Percentiles rank a stretch among this genome's conserved stretches.
Conservation (phyloP, 225 moss, liverwort and hornwort species). For the Neckera pumila region DNA sequence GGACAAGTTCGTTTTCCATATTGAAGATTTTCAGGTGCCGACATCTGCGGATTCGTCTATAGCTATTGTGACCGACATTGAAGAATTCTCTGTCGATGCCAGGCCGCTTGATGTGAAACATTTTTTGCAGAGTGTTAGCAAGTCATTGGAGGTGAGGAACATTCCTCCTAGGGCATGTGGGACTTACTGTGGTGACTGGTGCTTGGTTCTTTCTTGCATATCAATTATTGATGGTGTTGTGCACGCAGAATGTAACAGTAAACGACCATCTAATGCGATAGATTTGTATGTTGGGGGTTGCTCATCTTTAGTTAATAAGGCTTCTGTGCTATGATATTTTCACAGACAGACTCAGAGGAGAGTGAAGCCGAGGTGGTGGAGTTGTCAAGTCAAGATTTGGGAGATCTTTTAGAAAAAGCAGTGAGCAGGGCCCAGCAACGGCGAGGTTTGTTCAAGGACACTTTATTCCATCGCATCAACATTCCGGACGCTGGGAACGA, state of each 20-base stretch:
- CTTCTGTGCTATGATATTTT: background rate
- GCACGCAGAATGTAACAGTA: background rate
- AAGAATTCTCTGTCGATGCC: constrained; percentile 50
- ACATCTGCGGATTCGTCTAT: constrained; percentile 25
- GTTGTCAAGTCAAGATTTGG: constrained; percentile 58
- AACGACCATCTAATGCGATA: background rate
- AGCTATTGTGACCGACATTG: constrained; percentile 56
- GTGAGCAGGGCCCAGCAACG: constrained; percentile 83
- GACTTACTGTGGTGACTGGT: background rate
- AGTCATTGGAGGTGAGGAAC: constrained; percentile 58
- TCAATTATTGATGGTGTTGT: background rate
- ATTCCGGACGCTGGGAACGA: constrained; percentile 53
- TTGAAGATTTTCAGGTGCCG: constrained; percentile 40
- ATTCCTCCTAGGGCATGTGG: background rate
- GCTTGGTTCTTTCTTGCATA: background rate
- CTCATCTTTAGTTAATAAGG: background rate
- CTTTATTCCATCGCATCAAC: constrained; percentile 72
- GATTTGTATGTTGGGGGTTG: background rate
- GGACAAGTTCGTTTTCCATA: constrained; percentile 76
- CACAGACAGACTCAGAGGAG: constrained; percentile 8
- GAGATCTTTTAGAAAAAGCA: constrained; percentile 77
- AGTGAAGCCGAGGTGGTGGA: constrained; percentile 17
- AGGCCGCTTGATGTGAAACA: constrained; percentile 80
- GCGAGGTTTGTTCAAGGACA: constrained; percentile 70
- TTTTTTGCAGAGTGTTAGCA: constrained; percentile 74